Evolutionary conservation across 345 rosid species (phyloP), one percentile per base, ranked within the genome.

Genomic region (Brassica cretica): DNA sequence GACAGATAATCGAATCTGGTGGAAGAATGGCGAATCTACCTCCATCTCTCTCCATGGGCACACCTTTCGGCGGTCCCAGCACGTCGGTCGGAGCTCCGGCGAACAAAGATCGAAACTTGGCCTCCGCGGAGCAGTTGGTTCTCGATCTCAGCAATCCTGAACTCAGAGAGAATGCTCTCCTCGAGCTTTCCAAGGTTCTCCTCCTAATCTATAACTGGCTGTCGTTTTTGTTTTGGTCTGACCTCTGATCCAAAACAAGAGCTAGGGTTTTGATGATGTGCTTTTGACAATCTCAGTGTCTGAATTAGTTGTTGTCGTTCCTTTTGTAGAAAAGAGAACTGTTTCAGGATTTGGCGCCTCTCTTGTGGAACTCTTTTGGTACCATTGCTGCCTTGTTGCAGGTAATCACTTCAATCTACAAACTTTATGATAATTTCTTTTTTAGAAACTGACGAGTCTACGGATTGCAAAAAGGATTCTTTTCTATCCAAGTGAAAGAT

Each of bases 311-410:
- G 73, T 75, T 81, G 73, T 58, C 64, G 11, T 19, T 21, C 7
- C 78, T 0, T 41, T 46, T 84, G 81, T 84, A 92, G 93, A 94
- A 88, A 88, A 88, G 95, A 85, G 98, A 94, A 76, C 76, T 92
- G 76, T 93, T 96, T 89, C 96, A 93, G 83, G 96, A 90, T 89
- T 83, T 96, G 90, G 99, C 96, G 66, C 98, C 96, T 73, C 83
- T 96, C 58, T 73, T 91, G 89, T 88, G 98, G 91, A 82, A 80
- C 46, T 74, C 85, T 72, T 78, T 78, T 49, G 81, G 73, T 76
- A 80, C 83, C 37, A 76, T 80, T 49, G 80, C 83, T 75, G 83
- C 83, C 3, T 66, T 80, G 76, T 71, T 80, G 21, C 83, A 80
- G 83, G 83, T 80, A 64, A 39, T 69, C 62, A 4, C 82, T 61